Base-by-base conservation (phyloP, 352 stramenopile genomes). In the Phytophthora agathidicida region DNA sequence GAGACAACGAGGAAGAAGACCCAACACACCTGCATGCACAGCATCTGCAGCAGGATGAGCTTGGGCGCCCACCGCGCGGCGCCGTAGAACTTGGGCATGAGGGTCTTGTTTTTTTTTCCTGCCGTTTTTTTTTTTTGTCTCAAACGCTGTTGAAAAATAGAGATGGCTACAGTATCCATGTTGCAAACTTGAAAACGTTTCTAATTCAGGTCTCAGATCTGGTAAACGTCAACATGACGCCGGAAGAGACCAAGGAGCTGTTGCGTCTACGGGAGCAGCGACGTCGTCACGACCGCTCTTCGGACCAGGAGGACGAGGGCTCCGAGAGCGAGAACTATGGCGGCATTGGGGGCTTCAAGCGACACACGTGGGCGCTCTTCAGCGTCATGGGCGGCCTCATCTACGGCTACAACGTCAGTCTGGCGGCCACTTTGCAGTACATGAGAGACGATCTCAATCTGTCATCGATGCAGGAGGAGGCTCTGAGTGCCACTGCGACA, bases 11-110 rank as follows among this genome's bases (percentile, higher is more conserved):
- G 9, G 16, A 4, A 33, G 33, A 0, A 32, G 11, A 13, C 30
- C 7, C 24, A 20, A 59, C 66, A 31, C 52, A 94, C 87, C 83
- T 96, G 88, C 78, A 96, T 84, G 61, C 83, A 93, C 17, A 88
- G 45, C 26, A 96, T 96, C 73, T 96, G 88, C 60, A 94, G 70
- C 33, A 90, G 46, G 53, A 95, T 96, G 60, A 96, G 81, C 77
- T 92, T 95, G 14, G 88, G 88, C 57, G 88, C 78, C 88, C 88
- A 96, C 38, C 81, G 84, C 42, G 71, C 65, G 3, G 77, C 60
- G 55, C 81, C 84, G 57, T 95, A 96, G 60, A 95, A 95, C 70
- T 89, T 91, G 59, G 83, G 65, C 86, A 93, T 94, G 50, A n/a
- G n/a, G n/a, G 31, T 65, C 7, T 47, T 65, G 23, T 60, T 65